A percentile compares a stretch with the other conserved stretches of the same genome.
phyloP scores from a whole-genome alignment of 129 eudicot genomes.

The Rutidosis leptorrhynchoides region DNA sequence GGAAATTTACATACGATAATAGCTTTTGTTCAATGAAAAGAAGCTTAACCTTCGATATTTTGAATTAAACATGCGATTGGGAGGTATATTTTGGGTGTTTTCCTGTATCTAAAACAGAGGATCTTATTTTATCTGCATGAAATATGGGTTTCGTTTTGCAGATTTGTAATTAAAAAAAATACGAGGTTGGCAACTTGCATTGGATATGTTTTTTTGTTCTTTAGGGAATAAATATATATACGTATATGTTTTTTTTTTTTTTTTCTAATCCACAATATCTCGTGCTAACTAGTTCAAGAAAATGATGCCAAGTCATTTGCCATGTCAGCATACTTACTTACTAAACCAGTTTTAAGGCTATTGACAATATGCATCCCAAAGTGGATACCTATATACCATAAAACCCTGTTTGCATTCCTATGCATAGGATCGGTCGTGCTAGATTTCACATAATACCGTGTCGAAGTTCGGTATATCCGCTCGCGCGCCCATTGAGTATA shows the following conservation, averaged over 20 bases:
- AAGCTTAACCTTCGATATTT: background rate
- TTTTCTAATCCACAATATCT: background rate
- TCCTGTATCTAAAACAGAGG: slow-evolving; percentile 6
- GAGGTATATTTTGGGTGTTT: slow-evolving; percentile 3
- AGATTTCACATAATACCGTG: no score
- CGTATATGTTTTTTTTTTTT: no score
- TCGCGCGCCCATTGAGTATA: no score
- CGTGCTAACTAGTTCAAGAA: background rate
- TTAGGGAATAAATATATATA: background rate
- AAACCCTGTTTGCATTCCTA: no score
- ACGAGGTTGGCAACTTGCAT: background rate
- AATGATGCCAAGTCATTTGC: no score
- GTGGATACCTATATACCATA: no score
- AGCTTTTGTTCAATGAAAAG: slow-evolving; percentile 7
- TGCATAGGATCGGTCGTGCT: no score
- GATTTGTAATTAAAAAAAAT: no score
- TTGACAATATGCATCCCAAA: no score
- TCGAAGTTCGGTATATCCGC: no score
- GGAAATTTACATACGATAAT: slow-evolving; percentile 1
- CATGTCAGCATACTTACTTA: no score
- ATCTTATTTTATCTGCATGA: slow-evolving; percentile 9
- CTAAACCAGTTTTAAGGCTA: no score
- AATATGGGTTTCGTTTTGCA: background rate
- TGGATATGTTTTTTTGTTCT: background rate
- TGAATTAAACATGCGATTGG: background rate